Conservation (phyloP, 2,329 filamentous ascomycete genomes). For the Venturia effusa region DNA sequence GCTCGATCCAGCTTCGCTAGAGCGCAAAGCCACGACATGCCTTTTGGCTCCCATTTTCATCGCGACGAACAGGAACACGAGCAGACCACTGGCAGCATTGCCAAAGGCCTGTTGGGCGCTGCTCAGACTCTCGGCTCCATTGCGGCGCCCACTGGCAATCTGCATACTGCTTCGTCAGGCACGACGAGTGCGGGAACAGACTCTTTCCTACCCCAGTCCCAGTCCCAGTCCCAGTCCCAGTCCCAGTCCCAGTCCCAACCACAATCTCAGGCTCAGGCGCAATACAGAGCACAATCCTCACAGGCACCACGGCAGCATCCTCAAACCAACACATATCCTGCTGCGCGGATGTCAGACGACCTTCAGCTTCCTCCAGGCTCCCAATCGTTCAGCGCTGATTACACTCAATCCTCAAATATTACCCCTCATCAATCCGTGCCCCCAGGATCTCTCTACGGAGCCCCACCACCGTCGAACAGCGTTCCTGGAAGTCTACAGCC, state of each 20-base stretch:
- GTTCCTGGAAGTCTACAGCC: conserved; percentile 53
- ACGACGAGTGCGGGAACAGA: conserved; percentile 34
- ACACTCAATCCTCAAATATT: conserved; percentile 1
- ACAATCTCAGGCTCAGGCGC: too few relatives aligned
- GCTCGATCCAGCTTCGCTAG: background rate
- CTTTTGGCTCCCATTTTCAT: background rate
- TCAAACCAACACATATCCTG: background rate
- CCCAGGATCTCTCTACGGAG: conserved; percentile 17
- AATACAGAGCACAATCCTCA: too few relatives aligned
- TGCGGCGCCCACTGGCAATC: conserved; percentile 32
- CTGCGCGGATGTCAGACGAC: background rate
- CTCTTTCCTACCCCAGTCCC: conserved; percentile 26
- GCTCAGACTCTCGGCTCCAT: conserved; percentile 37
- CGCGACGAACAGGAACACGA: background rate
- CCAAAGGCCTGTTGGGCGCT: conserved; percentile 32
- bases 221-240: background rate
- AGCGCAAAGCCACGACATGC: background rate
- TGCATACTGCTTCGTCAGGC: conserved; percentile 27
- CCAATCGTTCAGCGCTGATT: background rate
- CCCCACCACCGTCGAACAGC: conserved; percentile 23
- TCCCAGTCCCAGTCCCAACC: too few relatives aligned
- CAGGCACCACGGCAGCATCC: too few relatives aligned
- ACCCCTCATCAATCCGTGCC: conserved; percentile 16
- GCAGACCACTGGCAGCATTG: background rate
- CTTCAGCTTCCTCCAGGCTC: background rate